Percentiles rank a stretch among this genome's conserved stretches.
Evolutionary conservation across 441 rosid species (phyloP).

Genomic region (Adansonia rubrostipa): DNA sequence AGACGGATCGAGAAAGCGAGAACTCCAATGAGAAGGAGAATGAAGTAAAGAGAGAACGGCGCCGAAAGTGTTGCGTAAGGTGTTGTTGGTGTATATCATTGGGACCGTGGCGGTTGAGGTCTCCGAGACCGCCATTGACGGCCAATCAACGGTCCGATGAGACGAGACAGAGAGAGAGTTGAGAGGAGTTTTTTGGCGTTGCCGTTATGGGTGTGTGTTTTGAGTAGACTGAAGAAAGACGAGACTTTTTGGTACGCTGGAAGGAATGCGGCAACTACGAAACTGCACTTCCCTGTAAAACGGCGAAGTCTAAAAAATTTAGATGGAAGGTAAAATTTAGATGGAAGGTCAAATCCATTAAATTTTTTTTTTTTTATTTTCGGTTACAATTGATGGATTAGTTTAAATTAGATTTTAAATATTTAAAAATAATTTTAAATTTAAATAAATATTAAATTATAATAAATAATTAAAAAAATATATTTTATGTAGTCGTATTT

Average conservation of each 20-base stretch:
- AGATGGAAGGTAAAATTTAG: too few relatives aligned
- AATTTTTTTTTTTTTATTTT: too few relatives aligned
- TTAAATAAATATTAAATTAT: too few relatives aligned
- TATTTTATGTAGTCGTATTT: too few relatives aligned
- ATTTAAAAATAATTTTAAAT: too few relatives aligned
- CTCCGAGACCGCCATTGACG: conserved; percentile 72
- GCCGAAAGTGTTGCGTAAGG: conserved; percentile 75
- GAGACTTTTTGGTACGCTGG: conserved; percentile 34
- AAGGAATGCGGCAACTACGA: conserved; percentile 31
- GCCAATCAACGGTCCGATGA: conserved; percentile 38
- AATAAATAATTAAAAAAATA: too few relatives aligned
- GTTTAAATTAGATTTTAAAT: too few relatives aligned
- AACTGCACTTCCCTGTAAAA: conserved; percentile 6
- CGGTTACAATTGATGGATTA: too few relatives aligned
- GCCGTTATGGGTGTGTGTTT: background rate
- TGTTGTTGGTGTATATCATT: conserved; percentile 24
- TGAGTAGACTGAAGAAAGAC: conserved; percentile 15
- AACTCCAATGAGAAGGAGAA: conserved; percentile 88
- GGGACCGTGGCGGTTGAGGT: conserved; percentile 37
- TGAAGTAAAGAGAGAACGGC: conserved; percentile 68
- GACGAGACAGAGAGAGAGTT: conserved; percentile 22
- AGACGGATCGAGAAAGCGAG: conserved; percentile 99
- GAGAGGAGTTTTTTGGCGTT: conserved; percentile 22
- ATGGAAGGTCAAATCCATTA: too few relatives aligned
- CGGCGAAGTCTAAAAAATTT: too few relatives aligned